These are phyloP conservation scores for Obba rivulosa DNA, from an alignment of 768 basidiomycete species.

Conservation along the genomic window DNA sequence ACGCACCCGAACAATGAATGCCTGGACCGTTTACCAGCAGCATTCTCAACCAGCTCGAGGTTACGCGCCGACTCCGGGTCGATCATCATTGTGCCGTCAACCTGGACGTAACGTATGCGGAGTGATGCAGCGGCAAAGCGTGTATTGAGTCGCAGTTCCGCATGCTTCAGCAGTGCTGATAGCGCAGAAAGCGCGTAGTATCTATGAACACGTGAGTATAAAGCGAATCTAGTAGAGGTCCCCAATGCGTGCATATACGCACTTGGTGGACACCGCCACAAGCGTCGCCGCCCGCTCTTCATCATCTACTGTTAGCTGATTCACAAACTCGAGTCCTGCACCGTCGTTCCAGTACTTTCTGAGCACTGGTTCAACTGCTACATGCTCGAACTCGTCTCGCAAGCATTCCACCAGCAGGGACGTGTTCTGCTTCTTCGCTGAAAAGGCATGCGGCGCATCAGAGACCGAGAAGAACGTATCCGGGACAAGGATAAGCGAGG, in stretches of 20 bases:
- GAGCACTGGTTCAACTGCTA: conserved; percentile 62
- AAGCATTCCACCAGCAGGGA: conserved; percentile 71
- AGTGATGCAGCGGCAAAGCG: conserved; percentile 68
- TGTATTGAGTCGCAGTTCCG: conserved; percentile 63
- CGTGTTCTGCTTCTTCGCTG: conserved; percentile 41
- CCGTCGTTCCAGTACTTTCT: conserved; percentile 85
- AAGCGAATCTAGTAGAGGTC: neutral
- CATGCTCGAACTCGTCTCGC: conserved; percentile 65
- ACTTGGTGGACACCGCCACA: conserved; percentile 78
- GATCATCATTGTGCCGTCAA: conserved; percentile 93
- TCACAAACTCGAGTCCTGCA: conserved; percentile 77
- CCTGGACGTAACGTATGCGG: conserved; percentile 68
- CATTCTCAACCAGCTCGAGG: conserved; percentile 84
- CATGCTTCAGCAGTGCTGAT: conserved; percentile 83
- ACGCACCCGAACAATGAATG: conserved; percentile 78
- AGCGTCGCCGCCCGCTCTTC: conserved; percentile 78
- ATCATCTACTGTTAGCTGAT: conserved; percentile 73
- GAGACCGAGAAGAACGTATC: conserved; percentile 68
- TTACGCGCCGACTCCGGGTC: conserved; percentile 86
- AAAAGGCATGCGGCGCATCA: conserved; percentile 42
- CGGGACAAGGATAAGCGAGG: conserved; percentile 69
- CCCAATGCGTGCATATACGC: conserved; percentile 28
- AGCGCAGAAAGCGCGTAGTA: conserved; percentile 86
- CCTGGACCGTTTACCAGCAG: conserved; percentile 54
- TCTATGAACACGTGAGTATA: conserved; percentile 9